Evolutionary conservation across 2,329 filamentous ascomycete genomes (phyloP), one percentile per base, ranked within the genome.

Genomic region (Pseudocercospora fuligena): DNA sequence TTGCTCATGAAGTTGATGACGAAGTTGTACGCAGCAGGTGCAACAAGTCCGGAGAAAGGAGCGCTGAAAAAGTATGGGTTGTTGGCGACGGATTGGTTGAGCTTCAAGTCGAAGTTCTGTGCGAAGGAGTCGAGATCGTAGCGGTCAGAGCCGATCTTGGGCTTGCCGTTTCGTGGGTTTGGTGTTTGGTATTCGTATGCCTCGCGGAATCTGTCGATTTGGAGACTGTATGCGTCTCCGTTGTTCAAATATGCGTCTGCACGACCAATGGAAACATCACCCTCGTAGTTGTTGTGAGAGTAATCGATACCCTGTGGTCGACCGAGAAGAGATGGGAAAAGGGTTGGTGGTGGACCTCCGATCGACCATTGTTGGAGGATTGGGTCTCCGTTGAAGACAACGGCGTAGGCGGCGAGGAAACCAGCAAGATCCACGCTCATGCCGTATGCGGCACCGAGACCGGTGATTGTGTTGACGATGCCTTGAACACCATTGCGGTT

Each of bases 231-330:
- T 29, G 70, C 73, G 43, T 73, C 69, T 33, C 73, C 73, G 27
- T 66, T 63, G 61, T 72, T 70, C 21, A 73, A 43, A 62, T 73
- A 75, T 16, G 72, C 72, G 51, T 75, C 73, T n/a, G 62, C 61
- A 49, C 72, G 73, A 49, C 59, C 70, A 56, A 74, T 73, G 27
- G 72, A 73, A 11, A 63, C 72, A 61, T 80, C 78, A 7, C 71
- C 69, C 64, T 80, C 78, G 66, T 78, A 80, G 47, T 74, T 73
- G 69, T 77, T 78, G 71, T 80, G 78, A 8, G 72, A 69, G 47
- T 69, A 73, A 3, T 65, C 68, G 59, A 75, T 70, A 64, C 69
- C 76, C 70, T 69, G 73, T 58, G 60, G 66, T 21, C 60, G 60
- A 47, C 72, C 68, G 29, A 75, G 64, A 21, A 66, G 63, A n/a